phyloP scores from a whole-genome alignment of 108 stramenopile species.

The Schizochytrium sp. region DNA sequence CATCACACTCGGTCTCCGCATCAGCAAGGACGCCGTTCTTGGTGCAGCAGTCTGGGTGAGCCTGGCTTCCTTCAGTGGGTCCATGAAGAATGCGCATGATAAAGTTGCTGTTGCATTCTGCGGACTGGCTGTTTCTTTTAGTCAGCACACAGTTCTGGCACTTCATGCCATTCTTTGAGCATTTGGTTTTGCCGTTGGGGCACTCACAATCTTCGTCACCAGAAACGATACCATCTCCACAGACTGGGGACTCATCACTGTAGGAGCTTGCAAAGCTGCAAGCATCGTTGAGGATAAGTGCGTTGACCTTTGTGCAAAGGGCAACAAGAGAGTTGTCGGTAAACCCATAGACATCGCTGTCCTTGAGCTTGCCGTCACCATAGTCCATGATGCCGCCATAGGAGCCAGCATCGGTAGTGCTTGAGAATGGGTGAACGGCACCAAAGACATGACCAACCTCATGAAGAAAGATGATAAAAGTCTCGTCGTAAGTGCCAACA shows the following conservation, averaged over 20 bases:
- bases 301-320: slow-evolving; percentile 17
- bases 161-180: neutral
- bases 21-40: neutral
- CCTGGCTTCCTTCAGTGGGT: neutral
- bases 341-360: neutral
- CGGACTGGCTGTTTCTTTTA: neutral
- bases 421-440: neutral
- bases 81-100: slow-evolving; percentile 38
- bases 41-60: slow-evolving; percentile 39
- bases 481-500: neutral
- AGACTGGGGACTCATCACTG: neutral
- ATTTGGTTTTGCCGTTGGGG: neutral
- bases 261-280: neutral
- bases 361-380: slow-evolving; percentile 12
- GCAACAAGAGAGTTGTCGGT: neutral
- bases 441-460: slow-evolving; percentile 23
- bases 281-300: neutral
- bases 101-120: slow-evolving; percentile 31
- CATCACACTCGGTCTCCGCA: neutral
- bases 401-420: neutral
- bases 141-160: neutral
- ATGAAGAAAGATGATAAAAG: slow-evolving; percentile 29
- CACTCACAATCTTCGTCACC: slow-evolving; percentile 57
- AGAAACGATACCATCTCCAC: neutral
- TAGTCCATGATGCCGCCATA: slow-evolving; percentile 60